Conservation (phyloP, 139 green algal species). For the Astrephomene gubernaculifera region DNA sequence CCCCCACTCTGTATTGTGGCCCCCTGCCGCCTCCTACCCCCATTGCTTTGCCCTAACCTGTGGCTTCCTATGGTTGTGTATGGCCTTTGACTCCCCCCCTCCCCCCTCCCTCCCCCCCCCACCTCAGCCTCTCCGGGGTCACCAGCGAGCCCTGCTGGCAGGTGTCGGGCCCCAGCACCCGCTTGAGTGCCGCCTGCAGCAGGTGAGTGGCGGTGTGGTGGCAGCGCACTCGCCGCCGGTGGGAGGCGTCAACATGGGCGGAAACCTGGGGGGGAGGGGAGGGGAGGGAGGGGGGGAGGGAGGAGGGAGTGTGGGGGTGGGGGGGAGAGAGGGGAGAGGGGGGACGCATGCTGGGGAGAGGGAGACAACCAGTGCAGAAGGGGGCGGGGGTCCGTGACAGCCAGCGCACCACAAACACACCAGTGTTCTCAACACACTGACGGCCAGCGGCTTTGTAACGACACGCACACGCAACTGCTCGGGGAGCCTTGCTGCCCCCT, state of each 20-base stretch:
- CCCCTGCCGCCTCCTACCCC: too few relatives aligned
- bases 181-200: slow-evolving; percentile 80
- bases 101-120: not conserved
- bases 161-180: slow-evolving; percentile 85
- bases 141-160: slow-evolving; percentile 91
- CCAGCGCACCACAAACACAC: too few relatives aligned
- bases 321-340: not conserved
- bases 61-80: too few relatives aligned
- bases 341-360: not conserved
- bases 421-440: too few relatives aligned
- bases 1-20: too few relatives aligned
- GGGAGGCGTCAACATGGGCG: slow-evolving; percentile 70
- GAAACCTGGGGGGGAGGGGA: slow-evolving; percentile 56
- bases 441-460: too few relatives aligned
- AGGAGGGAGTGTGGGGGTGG: not conserved
- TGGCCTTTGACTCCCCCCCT: too few relatives aligned
- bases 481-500: too few relatives aligned
- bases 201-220: slow-evolving; percentile 97
- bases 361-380: not conserved
- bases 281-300: not conserved
- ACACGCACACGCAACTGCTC: too few relatives aligned
- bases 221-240: slow-evolving; percentile 54
- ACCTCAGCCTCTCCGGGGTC: slow-evolving; percentile 74
- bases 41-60: too few relatives aligned
- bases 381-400: too few relatives aligned